phyloP scores from a whole-genome alignment of 2,329 filamentous ascomycete species.

The Pseudogymnoascus sp. region DNA sequence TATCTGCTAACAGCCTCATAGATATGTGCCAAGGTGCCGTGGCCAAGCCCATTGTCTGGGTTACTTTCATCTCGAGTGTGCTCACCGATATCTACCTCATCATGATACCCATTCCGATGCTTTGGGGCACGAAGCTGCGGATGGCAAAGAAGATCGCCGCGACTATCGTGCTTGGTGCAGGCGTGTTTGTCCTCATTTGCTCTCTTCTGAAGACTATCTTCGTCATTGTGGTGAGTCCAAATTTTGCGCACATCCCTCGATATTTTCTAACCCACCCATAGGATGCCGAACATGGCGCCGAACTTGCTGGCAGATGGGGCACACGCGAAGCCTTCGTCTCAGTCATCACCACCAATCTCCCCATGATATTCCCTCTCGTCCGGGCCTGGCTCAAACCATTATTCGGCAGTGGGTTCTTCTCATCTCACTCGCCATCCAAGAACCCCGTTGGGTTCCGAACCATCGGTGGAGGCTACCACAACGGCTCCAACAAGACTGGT shows the following conservation, averaged over 20 bases:
- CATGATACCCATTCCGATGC: slow-evolving; percentile 39
- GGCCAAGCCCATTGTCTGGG: slow-evolving; percentile 44
- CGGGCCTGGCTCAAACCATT: slow-evolving; percentile 34
- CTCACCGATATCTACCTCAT: slow-evolving; percentile 52
- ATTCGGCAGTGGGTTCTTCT: slow-evolving; percentile 33
- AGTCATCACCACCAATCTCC: slow-evolving; percentile 34
- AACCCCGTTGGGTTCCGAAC: slow-evolving; percentile 34
- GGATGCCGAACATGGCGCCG: slow-evolving; percentile 32
- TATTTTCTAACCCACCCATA: slow-evolving; percentile 33
- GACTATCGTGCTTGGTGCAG: slow-evolving; percentile 48
- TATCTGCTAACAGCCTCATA: slow-evolving; percentile 33
- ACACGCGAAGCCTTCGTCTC: slow-evolving; percentile 33
- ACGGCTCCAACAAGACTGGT: slow-evolving; percentile 22
- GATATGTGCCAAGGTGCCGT: slow-evolving; percentile 38
- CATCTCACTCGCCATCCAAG: slow-evolving; percentile 34
- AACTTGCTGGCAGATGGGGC: slow-evolving; percentile 35
- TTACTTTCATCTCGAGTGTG: slow-evolving; percentile 47
- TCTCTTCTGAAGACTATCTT: slow-evolving; percentile 48
- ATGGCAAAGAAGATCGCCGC: slow-evolving; percentile 46
- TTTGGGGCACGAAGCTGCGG: slow-evolving; percentile 45
- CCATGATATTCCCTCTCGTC: slow-evolving; percentile 41
- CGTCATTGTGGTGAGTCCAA: slow-evolving; percentile 32
- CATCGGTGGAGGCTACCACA: slow-evolving; percentile 32
- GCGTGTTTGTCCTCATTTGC: slow-evolving; percentile 48
- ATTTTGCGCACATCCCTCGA: background rate